Percentiles rank a stretch among this genome's conserved stretches.
Evolutionary conservation across 2,329 filamentous ascomycete genomes (phyloP).

Genomic region (Colletotrichum graminicola): DNA sequence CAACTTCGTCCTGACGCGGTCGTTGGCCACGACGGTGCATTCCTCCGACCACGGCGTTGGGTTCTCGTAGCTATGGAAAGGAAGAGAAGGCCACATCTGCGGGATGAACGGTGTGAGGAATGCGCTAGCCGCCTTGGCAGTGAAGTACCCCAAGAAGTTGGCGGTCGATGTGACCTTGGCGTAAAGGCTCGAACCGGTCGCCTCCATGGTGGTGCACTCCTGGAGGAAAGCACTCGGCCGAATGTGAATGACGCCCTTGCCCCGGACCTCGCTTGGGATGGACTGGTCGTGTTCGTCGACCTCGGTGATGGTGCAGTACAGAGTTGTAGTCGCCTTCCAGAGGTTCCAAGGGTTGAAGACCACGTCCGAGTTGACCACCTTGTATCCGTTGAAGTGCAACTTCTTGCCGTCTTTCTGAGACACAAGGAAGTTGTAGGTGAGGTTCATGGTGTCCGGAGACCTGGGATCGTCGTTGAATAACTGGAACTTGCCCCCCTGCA

Average conservation of each 20-base stretch:
- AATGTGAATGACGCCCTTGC: slow-evolving; percentile 70
- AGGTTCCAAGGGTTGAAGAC: slow-evolving; percentile 68
- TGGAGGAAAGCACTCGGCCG: slow-evolving; percentile 64
- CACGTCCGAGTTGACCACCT: slow-evolving; percentile 71
- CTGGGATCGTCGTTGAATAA: slow-evolving; percentile 68
- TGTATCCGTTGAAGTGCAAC: slow-evolving; percentile 72
- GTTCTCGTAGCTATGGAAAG: slow-evolving; percentile 64
- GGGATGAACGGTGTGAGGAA: slow-evolving; percentile 67
- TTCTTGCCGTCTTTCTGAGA: slow-evolving; percentile 64
- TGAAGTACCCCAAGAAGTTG: slow-evolving; percentile 69
- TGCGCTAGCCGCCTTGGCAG: slow-evolving; percentile 63
- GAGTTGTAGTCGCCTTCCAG: slow-evolving; percentile 71
- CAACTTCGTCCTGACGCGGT: slow-evolving; percentile 65
- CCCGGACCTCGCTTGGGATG: slow-evolving; percentile 60
- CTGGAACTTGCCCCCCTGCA: slow-evolving; percentile 68
- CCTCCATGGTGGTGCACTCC: slow-evolving; percentile 65
- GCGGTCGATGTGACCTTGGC: slow-evolving; percentile 59
- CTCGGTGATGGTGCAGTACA: slow-evolving; percentile 71
- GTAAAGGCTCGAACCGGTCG: slow-evolving; percentile 61
- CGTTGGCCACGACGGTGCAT: slow-evolving; percentile 61
- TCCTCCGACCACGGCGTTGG: slow-evolving; percentile 58
- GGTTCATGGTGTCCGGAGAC: slow-evolving; percentile 67
- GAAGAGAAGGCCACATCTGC: slow-evolving; percentile 65
- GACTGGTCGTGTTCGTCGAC: slow-evolving; percentile 44
- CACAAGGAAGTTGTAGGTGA: slow-evolving; percentile 72